Percentiles rank a stretch among this genome's conserved stretches.
These are phyloP conservation scores for Erythrophleum ivorense DNA, from an alignment of 331 rosid species.

Conservation along the genomic window DNA sequence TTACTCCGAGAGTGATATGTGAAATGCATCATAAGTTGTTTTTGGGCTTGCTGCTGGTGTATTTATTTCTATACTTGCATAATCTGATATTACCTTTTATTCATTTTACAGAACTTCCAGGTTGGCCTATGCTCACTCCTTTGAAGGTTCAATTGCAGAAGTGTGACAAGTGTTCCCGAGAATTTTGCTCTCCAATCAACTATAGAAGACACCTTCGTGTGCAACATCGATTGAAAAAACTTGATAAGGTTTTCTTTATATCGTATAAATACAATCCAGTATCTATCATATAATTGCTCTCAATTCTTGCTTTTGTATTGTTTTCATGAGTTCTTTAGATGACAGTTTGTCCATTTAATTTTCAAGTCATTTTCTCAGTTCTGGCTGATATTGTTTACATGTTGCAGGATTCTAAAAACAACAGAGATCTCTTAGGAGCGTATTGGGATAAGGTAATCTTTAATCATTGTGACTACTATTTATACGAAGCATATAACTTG, in stretches of 20 bases:
- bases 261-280: constrained; percentile 25
- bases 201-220: constrained; percentile 86
- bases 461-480: constrained; percentile 37
- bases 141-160: constrained; percentile 80
- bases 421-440: constrained; percentile 72
- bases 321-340: neutral
- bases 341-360: neutral
- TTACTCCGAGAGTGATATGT: neutral
- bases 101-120: constrained; percentile 66
- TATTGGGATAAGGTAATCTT: constrained; percentile 88
- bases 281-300: constrained; percentile 22
- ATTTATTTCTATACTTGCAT: constrained; percentile 19
- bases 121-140: constrained; percentile 89
- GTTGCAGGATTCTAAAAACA: constrained; percentile 71
- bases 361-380: constrained; percentile 20
- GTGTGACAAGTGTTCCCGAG: constrained; percentile 87
- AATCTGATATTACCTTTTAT: constrained; percentile 26
- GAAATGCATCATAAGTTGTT: constrained; percentile 2
- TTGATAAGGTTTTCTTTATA: constrained; percentile 70
- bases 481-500: constrained; percentile 7
- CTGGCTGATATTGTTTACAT: constrained; percentile 42
- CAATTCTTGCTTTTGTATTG: constrained; percentile 10
- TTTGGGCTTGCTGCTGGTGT: constrained; percentile 20
- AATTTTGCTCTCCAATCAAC: constrained; percentile 86
- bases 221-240: constrained; percentile 82